Evolutionary conservation across 257 asterid species (phyloP).

Genomic region (Penstemon eatonii): DNA sequence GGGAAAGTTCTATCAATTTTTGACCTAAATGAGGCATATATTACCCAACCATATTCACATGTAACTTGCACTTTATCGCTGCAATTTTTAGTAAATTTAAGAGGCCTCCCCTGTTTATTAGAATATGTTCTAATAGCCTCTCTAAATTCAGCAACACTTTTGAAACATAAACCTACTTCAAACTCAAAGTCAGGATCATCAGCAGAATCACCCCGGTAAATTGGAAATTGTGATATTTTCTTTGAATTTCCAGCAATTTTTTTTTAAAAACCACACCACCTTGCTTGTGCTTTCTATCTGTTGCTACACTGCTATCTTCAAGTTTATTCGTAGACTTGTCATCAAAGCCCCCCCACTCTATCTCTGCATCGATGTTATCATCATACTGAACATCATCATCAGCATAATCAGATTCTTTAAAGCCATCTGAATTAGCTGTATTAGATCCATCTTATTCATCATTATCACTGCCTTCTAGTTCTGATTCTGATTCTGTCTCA

Average conservation of each 20-base stretch:
- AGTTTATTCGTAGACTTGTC: neutral
- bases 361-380: neutral
- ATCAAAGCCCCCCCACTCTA: neutral
- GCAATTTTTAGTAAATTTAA: neutral
- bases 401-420: neutral
- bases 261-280: no score
- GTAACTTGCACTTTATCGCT: neutral
- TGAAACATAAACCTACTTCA: neutral
- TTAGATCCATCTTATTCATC: neutral
- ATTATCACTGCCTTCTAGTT: neutral
- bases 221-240: neutral
- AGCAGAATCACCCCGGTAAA: neutral
- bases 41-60: constrained; percentile 10
- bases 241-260: no score
- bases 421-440: neutral
- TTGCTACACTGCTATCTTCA: neutral
- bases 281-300: neutral
- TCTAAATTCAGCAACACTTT: neutral
- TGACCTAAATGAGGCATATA: constrained; percentile 8
- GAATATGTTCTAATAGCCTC: constrained; percentile 3
- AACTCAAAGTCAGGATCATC: constrained; percentile 4
- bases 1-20: neutral
- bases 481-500: neutral
- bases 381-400: neutral
- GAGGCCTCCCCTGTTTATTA: neutral